A percentile compares a stretch with the other conserved stretches of the same genome.
Evolutionary conservation across 2,329 filamentous ascomycete species (phyloP).

Genomic region (Gaeumannomyces sp.): DNA sequence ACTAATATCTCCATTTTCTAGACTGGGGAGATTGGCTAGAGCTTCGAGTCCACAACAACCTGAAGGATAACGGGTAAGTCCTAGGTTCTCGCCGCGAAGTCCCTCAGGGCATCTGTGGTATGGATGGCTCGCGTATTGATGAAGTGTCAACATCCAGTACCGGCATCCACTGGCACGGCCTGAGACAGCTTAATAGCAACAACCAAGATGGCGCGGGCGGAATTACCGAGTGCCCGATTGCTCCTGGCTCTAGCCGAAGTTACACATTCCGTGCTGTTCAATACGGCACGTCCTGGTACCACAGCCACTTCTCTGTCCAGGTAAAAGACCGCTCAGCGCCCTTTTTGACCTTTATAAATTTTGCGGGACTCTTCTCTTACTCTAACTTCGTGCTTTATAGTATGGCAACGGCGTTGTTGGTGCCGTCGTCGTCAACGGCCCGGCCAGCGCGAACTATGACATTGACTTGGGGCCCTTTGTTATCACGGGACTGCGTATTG

Average conservation of each 20-base stretch:
- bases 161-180: conserved; percentile 44
- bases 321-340: background rate
- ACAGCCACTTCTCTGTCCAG: conserved; percentile 39
- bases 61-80: conserved; percentile 36
- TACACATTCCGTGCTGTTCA: conserved; percentile 33
- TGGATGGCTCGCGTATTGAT: background rate
- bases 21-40: conserved; percentile 45
- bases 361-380: background rate
- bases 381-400: conserved; percentile 23
- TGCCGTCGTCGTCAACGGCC: conserved; percentile 43
- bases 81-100: too few species aligned
- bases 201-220: conserved; percentile 41
- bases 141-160: conserved; percentile 22
- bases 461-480: conserved; percentile 44
- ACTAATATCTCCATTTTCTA: conserved; percentile 28
- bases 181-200: conserved; percentile 37
- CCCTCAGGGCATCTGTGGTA: background rate
- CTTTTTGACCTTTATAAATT: background rate
- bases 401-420: conserved; percentile 48
- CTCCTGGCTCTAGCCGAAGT: conserved; percentile 26
- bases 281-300: conserved; percentile 37
- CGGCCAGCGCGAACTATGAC: conserved; percentile 43
- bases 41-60: conserved; percentile 60
- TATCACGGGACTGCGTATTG: conserved; percentile 46
- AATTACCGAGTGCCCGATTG: conserved; percentile 35